Base-by-base conservation (phyloP, 2,329 filamentous ascomycete species). In the Annulohypoxylon truncatum region DNA sequence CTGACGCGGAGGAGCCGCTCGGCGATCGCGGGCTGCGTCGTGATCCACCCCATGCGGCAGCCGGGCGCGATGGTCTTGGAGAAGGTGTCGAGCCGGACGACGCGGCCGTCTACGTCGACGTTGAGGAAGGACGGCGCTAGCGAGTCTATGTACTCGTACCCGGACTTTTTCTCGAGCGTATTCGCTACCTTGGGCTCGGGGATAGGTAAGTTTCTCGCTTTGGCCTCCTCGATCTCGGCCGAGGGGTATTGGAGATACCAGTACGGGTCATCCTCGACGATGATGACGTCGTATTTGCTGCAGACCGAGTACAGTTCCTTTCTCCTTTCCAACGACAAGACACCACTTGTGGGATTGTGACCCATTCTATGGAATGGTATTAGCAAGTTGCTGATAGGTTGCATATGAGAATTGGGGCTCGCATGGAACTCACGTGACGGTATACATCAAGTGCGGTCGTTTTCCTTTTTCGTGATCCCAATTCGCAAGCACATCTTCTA, bases 201-300 rank as follows among this genome's bases (percentile, higher is more conserved):
- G 57, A 71, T 72, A 47, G 74, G 79, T 33, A 77, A 70, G 55
- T 77, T 77, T 38, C 83, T 78, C 15, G 84, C 82, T 73, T 84
- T 82, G 72, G 86, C 82, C 75, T 87, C 82, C 50, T 79, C 79
- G 24, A 75, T 48, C 56, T 82, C 86, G 0, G 92, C 90, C 0
- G 92, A 92, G 0, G 93, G 93, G 78, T 88, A 97, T 77, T 97
- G 95, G 7, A 98, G 84, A 78, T 96, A 95, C 92, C 93, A 97
- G 82, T 97, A 97, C 4, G 95, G 95, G 68, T 97, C 94, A 73
- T 98, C 95, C 79, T 98, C 95, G 67, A 96, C 82, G 70, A 97
- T 97, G 74, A 97, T 87, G 68, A 97, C 87, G 78, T 97, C 94
- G 80, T 93, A 97, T 76, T 90, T 87, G 77, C 89, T 89, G 79